Base-by-base conservation (phyloP, 805 yeast genomes). In the Ogataea corticis region DNA sequence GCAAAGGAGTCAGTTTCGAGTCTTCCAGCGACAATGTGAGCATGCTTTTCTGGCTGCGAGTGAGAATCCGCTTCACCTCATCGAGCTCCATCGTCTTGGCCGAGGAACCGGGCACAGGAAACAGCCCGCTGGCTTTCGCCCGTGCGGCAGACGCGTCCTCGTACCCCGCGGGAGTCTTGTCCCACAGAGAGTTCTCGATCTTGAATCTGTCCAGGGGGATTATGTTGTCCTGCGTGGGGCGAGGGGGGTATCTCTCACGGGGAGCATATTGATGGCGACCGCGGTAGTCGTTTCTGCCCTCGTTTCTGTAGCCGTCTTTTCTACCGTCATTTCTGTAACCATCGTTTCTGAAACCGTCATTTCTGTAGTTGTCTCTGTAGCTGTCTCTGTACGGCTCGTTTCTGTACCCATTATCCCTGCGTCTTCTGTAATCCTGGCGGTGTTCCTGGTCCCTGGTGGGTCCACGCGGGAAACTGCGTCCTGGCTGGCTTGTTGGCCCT, bases 51-150 rank as follows among this genome's bases (percentile, higher is more conserved):
- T 49, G 51, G 21, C 47, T 48, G 19, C 51, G 46, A 27, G 49
- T 50, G 14, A 54, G 33, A 7, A 58, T 48, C 35, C 51, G 45
- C 27, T 54, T 45, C 12, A 69, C 62, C 35, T 71, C 73, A 25
- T 65, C 62, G 15, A 66, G 58, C 11, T 65, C 65, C 4, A 76
- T 69, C 40, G 69, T 55, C 46, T 70, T 75, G 4, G 73, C 68
- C 17, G 50, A 32, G 11, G 70, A 63, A 32, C 90, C 90, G 1
- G 94, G 92, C 14, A 78, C 69, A 2, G 91, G 88, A 56, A 88
- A 89, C 2, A 87, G 63, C 0, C 96, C 96, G 1, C 88, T 77
- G 14, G 85, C 67, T 56, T 88, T 89, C 5, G 94, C 96, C 48
- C 84, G 71, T 49, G 82, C 87, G 0, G 94, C 85, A 1, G 86